Evolutionary conservation across 768 basidiomycete species (phyloP).

Genomic region (Amanita fuliginea): DNA sequence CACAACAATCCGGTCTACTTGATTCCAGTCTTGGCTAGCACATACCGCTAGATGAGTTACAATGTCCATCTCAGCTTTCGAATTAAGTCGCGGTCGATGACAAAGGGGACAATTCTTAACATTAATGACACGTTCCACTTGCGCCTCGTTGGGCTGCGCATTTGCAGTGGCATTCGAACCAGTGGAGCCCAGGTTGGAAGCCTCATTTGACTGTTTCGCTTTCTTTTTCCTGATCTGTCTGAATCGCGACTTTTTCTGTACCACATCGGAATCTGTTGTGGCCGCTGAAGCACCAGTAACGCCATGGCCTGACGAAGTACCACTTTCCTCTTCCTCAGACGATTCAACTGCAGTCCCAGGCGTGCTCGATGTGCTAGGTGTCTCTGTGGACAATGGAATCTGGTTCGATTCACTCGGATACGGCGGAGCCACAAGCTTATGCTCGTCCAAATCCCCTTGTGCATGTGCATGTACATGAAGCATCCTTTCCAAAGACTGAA

Average conservation of each 20-base stretch:
- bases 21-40: constrained; percentile 86
- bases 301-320: not conserved
- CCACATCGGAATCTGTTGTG: not conserved
- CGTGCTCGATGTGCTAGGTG: constrained; percentile 8
- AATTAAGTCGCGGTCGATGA: constrained; percentile 74
- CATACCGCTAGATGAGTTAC: constrained; percentile 96
- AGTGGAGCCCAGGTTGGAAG: not conserved
- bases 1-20: constrained; percentile 82
- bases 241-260: constrained; percentile 13
- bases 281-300: not conserved
- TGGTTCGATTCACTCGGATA: constrained; percentile 37
- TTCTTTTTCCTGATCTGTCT: constrained; percentile 12
- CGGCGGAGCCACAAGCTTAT: constrained; percentile 8
- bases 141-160: constrained; percentile 18
- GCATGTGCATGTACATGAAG: no score
- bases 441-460: not conserved
- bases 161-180: constrained; percentile 4
- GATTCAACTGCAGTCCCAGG: not conserved
- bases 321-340: constrained; percentile 6
- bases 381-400: no score
- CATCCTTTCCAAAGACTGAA: no score
- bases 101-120: constrained; percentile 92
- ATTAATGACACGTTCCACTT: constrained; percentile 84
- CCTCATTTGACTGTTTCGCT: not conserved
- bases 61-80: constrained; percentile 89